These are phyloP conservation scores for Crinitomyces ghanaensis DNA, from an alignment of 805 yeast genomes.

Conservation along the genomic window DNA sequence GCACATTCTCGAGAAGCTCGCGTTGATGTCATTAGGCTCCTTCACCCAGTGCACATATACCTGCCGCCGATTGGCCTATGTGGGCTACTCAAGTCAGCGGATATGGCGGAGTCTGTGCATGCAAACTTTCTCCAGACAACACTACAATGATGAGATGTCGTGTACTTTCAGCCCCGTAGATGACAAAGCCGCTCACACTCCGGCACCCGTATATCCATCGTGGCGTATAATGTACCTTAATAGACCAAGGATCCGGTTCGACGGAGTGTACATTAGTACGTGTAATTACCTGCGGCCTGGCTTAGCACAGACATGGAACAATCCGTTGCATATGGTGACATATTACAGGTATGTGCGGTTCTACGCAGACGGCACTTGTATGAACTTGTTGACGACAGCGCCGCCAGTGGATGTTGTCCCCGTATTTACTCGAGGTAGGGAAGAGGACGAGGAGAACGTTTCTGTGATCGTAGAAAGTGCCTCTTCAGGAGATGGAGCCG, in stretches of 20 bases:
- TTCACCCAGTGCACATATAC: slow-evolving; percentile 18
- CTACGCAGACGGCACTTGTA: slow-evolving; percentile 63
- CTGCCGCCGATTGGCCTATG: slow-evolving; percentile 17
- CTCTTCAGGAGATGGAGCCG: neutral
- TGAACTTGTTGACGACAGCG: slow-evolving; percentile 55
- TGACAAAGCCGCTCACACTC: slow-evolving; percentile 5
- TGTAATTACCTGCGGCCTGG: slow-evolving; percentile 82
- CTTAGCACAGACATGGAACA: slow-evolving; percentile 55
- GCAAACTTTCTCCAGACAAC: slow-evolving; percentile 16
- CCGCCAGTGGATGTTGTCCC: slow-evolving; percentile 66
- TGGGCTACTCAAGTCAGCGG: slow-evolving; percentile 15
- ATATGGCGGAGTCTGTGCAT: slow-evolving; percentile 21
- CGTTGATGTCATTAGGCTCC: slow-evolving; percentile 17
- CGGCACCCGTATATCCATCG: slow-evolving; percentile 6
- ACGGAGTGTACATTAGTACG: slow-evolving; percentile 77
- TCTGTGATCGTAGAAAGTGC: no score
- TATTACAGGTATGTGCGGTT: slow-evolving; percentile 81
- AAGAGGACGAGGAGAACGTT: slow-evolving; percentile 1
- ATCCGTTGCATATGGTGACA: slow-evolving; percentile 74
- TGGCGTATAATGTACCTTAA: slow-evolving; percentile 44
- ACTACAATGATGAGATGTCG: slow-evolving; percentile 13
- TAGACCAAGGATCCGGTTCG: slow-evolving; percentile 68
- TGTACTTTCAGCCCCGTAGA: slow-evolving; percentile 10
- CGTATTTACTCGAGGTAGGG: slow-evolving; percentile 30
- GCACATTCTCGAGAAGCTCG: slow-evolving; percentile 19